Percentiles rank a stretch among this genome's conserved stretches.
phyloP scores from a whole-genome alignment of 2,329 filamentous ascomycete genomes.

The Colletotrichum viniferum region DNA sequence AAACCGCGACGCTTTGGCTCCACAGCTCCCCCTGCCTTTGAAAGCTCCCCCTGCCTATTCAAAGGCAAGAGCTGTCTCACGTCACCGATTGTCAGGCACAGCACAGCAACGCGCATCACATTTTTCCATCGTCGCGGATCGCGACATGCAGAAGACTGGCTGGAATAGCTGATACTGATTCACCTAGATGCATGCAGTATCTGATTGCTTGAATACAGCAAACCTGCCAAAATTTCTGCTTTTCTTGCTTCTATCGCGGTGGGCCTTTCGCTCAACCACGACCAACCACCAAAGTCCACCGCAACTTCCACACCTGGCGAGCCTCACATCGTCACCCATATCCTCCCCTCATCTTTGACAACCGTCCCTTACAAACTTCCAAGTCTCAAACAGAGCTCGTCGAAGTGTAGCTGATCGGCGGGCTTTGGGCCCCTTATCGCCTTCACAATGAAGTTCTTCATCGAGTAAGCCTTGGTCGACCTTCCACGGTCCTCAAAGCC shows the following conservation, averaged over 20 bases:
- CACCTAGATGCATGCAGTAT: not conserved
- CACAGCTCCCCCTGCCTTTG: not conserved
- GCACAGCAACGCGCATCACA: not conserved
- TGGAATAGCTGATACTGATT: not conserved
- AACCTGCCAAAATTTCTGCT: not conserved
- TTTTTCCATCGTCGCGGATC: not conserved
- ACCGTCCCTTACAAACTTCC: not conserved
- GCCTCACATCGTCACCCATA: not conserved
- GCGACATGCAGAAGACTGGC: not conserved
- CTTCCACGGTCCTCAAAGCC: not conserved
- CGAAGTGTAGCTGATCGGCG: not conserved
- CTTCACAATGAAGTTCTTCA: conserved; percentile 21
- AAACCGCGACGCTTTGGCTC: not conserved
- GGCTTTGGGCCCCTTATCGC: not conserved
- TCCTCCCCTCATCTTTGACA: not conserved
- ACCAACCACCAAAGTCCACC: not conserved
- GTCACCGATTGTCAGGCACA: conserved; percentile 1
- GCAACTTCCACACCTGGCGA: not conserved
- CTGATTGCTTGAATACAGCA: not conserved
- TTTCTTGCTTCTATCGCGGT: not conserved
- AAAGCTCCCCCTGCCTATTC: not conserved
- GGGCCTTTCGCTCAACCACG: not conserved
- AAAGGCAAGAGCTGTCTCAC: not conserved
- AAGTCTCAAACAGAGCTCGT: not conserved
- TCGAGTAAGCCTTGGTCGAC: conserved; percentile 14